phyloP scores from a whole-genome alignment of 1,284 basidiomycete genomes.

The Veloboletus limbatus region DNA sequence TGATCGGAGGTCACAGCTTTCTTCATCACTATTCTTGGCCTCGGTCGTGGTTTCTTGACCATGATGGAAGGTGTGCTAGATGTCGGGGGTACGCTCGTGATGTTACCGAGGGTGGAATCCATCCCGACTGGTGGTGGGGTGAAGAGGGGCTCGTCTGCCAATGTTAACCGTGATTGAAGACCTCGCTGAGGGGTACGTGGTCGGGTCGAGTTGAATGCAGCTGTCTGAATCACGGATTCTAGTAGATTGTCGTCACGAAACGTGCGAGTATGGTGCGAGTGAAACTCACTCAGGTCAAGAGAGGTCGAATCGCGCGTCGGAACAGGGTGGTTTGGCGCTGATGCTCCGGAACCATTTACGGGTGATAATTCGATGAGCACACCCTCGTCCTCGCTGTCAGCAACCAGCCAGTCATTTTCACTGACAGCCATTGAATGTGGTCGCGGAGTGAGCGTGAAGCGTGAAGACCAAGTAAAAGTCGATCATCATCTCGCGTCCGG shows the following conservation, averaged over 20 bases:
- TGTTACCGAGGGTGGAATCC: conserved; percentile 10
- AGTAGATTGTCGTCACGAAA: neutral
- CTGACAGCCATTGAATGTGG: conserved; percentile 11
- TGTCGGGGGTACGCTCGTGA: conserved; percentile 13
- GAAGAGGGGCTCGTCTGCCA: conserved; percentile 24
- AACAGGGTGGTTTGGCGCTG: neutral
- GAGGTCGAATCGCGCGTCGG: neutral
- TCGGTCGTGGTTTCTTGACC: conserved; percentile 21
- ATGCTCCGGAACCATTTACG: too few species aligned
- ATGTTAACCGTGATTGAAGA: conserved; percentile 1
- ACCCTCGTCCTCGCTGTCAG: conserved; percentile 32
- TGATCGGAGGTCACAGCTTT: conserved; percentile 8
- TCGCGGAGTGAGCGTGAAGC: neutral
- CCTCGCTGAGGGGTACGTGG: conserved; percentile 18
- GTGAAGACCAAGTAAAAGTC: too few species aligned
- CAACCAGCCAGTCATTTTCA: conserved; percentile 24
- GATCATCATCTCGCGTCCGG: too few species aligned
- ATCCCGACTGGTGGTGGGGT: conserved; percentile 17
- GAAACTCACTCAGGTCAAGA: conserved; percentile 14
- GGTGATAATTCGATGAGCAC: neutral
- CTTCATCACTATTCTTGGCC: conserved; percentile 27
- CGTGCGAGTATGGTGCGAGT: neutral
- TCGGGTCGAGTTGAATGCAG: conserved; percentile 12
- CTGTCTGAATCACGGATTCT: conserved; percentile 25
- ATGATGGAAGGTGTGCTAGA: neutral